phyloP scores from a whole-genome alignment of 2,329 filamentous ascomycete genomes.

The Didymella arachidicola region DNA sequence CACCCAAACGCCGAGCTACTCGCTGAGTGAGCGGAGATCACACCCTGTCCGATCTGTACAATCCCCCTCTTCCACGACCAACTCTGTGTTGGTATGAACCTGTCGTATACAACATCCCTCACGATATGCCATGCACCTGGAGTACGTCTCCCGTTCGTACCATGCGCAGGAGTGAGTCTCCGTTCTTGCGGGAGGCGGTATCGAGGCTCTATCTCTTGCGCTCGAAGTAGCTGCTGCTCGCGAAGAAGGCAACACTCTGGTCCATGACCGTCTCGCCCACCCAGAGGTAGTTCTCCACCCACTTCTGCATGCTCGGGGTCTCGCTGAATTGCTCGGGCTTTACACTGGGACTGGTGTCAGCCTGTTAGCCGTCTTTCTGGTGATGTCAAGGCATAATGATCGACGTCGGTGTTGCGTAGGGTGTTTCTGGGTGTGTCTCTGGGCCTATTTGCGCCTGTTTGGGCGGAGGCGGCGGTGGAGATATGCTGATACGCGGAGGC shows the following conservation, averaged over 20 bases:
- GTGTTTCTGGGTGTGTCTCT: no score
- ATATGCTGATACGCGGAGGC: conserved; percentile 46
- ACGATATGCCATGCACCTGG: no score
- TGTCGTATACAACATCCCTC: no score
- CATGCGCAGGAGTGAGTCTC: background rate
- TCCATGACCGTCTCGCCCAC: conserved; percentile 99
- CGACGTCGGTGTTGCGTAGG: no score
- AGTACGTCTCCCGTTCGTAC: no score
- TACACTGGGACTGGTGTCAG: conserved; percentile 72
- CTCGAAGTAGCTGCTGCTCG: conserved; percentile 74
- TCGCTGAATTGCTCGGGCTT: conserved; percentile 86
- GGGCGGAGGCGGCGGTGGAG: conserved; percentile 37
- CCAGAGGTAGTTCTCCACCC: conserved; percentile 92
- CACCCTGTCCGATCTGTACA: background rate
- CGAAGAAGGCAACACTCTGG: conserved; percentile 90
- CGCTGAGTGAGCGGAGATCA: background rate
- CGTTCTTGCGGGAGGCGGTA: no score
- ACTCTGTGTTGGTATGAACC: no score
- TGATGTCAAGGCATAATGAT: no score
- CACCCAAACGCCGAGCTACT: background rate
- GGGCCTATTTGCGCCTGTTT: no score
- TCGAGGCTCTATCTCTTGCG: conserved; percentile 66
- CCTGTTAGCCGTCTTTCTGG: conserved; percentile 39
- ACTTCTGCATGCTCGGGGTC: conserved; percentile 82
- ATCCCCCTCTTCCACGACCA: background rate